phyloP scores from a whole-genome alignment of 2,329 filamentous ascomycete species.

The Didymella glomerata region DNA sequence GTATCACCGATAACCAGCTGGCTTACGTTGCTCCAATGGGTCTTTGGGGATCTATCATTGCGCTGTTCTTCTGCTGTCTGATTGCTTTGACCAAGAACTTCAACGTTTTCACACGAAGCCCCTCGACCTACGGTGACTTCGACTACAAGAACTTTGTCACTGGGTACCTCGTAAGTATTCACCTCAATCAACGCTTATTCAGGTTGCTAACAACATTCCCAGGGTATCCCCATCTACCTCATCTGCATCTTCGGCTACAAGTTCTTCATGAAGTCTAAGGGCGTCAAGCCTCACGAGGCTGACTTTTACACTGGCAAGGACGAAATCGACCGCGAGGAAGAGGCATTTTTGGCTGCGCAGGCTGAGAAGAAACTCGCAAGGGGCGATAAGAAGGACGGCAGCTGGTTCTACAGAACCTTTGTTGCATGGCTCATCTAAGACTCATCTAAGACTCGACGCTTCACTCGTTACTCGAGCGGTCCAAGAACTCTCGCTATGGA shows the following conservation, averaged over 20 bases:
- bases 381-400: constrained; percentile 44
- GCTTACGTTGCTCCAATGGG: constrained; percentile 75
- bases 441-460: too few relatives aligned
- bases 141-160: constrained; percentile 81
- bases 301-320: constrained; percentile 79
- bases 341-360: constrained; percentile 69
- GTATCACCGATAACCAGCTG: constrained; percentile 54
- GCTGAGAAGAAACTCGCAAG: constrained; percentile 52
- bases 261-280: constrained; percentile 38
- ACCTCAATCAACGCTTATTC: too few relatives aligned
- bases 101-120: constrained; percentile 68
- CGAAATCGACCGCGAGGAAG: constrained; percentile 75
- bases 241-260: constrained; percentile 68
- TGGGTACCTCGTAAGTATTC: constrained; percentile 62
- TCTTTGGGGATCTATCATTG: constrained; percentile 71
- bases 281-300: constrained; percentile 64
- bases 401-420: constrained; percentile 67
- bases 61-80: constrained; percentile 74
- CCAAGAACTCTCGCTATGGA: constrained; percentile 3
- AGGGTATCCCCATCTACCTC: constrained; percentile 77
- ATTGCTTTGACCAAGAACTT: constrained; percentile 87
- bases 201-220: not conserved
- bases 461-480: not conserved
- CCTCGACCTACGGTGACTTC: constrained; percentile 61
- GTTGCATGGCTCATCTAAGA: constrained; percentile 68